Base-by-base conservation (phyloP, 2,329 filamentous ascomycete species). In the Diaporthe humulicola region DNA sequence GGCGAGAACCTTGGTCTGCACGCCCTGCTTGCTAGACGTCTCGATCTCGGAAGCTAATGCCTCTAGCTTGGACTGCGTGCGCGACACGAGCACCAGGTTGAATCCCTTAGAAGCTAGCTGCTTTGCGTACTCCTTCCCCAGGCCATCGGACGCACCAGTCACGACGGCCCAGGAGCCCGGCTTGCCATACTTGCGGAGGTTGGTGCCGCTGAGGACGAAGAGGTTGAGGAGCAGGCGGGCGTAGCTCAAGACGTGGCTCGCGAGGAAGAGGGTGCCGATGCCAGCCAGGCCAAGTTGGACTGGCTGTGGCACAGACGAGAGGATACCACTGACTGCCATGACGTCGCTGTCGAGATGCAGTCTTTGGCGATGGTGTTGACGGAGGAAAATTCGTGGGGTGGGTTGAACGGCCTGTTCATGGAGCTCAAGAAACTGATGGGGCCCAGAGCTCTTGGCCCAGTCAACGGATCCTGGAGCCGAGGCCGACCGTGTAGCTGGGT, bases 121-220 rank as follows among this genome's bases (percentile, higher is more conserved):
- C 42, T 93, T 89, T 50, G 96, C 95, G 83, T 95, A 99, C 86
- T 99, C 97, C 86, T 98, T 98, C 82, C 97, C 97, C 77, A 99
- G 92, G 77, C 97, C 97, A 84, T 99, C 97, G 15, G 96, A 98
- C 70, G 96, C 97, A 77, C 97, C 97, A 36, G 97, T 99, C 54
- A 99, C 90, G 73, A 99, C 91, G 42, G 95, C 97, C 96, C 96
- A 99, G 74, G 93, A 96, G 76, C 96, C 96, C 81, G 95, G 95
- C 79, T 93, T 93, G 79, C 96, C 97, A 86, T 98, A 98, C 79
- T 93, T 95, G 79, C 93, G 93, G 74, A 99, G 92, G 96, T 90
- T 90, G 76, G 87, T 90, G 71, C 92, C 92, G 76, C 87, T 87
- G 14, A 95, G 87, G 74, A 96, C 81, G 80, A 96, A 95, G 52